These are phyloP conservation scores for Physcomitrium patens DNA, from an alignment of 225 moss, liverwort and hornwort species.

Conservation along the genomic window DNA sequence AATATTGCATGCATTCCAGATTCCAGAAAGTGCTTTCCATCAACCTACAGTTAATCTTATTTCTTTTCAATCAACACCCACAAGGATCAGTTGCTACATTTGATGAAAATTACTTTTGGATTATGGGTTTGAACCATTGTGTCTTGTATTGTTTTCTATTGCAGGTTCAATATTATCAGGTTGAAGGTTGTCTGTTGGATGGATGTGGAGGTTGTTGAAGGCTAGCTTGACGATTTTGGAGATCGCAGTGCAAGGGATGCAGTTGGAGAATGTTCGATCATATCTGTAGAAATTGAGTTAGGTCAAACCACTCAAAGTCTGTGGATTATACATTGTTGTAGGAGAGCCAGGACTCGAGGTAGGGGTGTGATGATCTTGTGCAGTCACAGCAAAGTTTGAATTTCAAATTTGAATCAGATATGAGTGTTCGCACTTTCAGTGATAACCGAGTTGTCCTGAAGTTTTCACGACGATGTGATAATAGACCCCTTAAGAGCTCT, in stretches of 20 bases:
- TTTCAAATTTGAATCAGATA: constrained; percentile 17
- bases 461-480: constrained; percentile 31
- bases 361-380: constrained; percentile 20
- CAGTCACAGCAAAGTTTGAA: constrained; percentile 1
- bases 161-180: constrained; percentile 24
- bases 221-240: not conserved
- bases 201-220: too few species aligned
- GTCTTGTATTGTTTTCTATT: constrained; percentile 2
- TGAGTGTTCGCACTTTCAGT: constrained; percentile 39
- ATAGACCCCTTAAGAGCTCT: constrained; percentile 25
- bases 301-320: constrained; percentile 24
- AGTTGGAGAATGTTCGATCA: constrained; percentile 3
- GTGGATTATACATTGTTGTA: constrained; percentile 29
- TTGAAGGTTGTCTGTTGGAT: constrained; percentile 17
- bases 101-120: not conserved
- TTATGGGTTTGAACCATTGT: not conserved
- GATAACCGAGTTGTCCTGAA: constrained; percentile 40
- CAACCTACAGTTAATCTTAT: not conserved
- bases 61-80: not conserved
- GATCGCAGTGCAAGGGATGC: not conserved
- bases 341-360: constrained; percentile 15
- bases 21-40: constrained; percentile 7
- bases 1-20: not conserved
- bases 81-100: not conserved
- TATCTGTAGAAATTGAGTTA: constrained; percentile 8